Evolutionary conservation across 2,329 filamentous ascomycete genomes (phyloP), one percentile per base, ranked within the genome.

Genomic region (Aspergillus novofumigatus): DNA sequence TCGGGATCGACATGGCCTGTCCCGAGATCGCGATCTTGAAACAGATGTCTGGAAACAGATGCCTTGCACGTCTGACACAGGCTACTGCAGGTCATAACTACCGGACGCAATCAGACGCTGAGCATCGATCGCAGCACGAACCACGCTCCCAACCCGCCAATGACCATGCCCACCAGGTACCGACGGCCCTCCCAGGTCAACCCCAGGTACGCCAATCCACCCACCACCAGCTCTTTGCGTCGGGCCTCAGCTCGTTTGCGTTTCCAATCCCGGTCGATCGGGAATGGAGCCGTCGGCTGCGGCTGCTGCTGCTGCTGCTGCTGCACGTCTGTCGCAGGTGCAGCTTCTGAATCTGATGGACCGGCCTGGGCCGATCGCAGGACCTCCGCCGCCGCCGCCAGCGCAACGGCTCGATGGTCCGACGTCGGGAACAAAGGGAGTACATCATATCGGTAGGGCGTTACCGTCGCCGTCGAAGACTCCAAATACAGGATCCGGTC

Each of bases 351-450:
- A 77, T 70, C n/a, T 3, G 42, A 45, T 23, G n/a, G 42, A 6
- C 11, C 29, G 11, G 29, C 29, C 29, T 32, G 29, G 29, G 14
- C 10, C 6, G 73, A 60, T 14, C 69, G 63, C 5, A 91, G 75
- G 1, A 90, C 88, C 17, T 97, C 81, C 0, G 79, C 81, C 0
- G 79, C 77, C 7, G 87, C 79, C 3, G 88, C 84, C 25, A 96
- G 78, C 50, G 86, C 89, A 2, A 97, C 94, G 6, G 92, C 83
- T 29, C 91, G 85, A 75, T 99, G 94, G 71, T 99, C 94, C 54
- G 90, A 94, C 8, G 87, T 90, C n/a, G 84, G 80, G 59, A 95
- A 83, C 1, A 95, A 77, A 1, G 92, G 91, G 28, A 97, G 79
- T 17, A 89, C 85, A 17, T 86, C 81, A 72, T 97, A 97, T 25